phyloP scores from a whole-genome alignment of 345 rosid genomes.

The Rhizophora mangle region DNA sequence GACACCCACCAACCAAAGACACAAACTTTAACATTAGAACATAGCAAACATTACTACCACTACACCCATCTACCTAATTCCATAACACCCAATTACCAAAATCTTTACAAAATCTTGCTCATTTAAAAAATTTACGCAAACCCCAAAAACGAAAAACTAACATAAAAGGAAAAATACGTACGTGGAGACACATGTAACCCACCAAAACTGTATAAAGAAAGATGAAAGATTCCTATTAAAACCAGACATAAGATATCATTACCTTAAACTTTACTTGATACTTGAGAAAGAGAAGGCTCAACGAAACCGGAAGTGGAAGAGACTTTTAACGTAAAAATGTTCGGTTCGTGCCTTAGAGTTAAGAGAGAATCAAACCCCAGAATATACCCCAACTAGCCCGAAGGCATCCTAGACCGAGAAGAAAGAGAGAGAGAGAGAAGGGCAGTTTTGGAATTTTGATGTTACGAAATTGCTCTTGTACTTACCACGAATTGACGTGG shows the following conservation, averaged over 20 bases:
- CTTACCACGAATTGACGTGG: background rate
- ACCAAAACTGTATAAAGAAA: background rate
- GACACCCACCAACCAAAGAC: constrained; percentile 13
- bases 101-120: background rate
- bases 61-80: background rate
- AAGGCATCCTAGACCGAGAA: background rate
- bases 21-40: constrained; percentile 9
- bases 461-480: constrained; percentile 22
- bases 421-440: constrained; percentile 6
- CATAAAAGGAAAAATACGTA: background rate
- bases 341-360: too few species aligned
- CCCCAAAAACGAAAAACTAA: background rate
- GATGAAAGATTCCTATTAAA: background rate
- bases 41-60: constrained; percentile 4
- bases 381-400: constrained; percentile 43
- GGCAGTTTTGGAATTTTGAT: constrained; percentile 22
- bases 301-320: background rate
- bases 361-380: constrained; percentile 33
- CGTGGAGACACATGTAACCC: background rate
- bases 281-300: constrained; percentile 7
- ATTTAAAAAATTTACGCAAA: background rate
- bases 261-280: constrained; percentile 16
- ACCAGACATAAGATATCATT: background rate
- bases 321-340: background rate
- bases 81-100: background rate